Evolutionary conservation across 2,329 filamentous ascomycete species (phyloP).

Genomic region (Neofusicoccum sp.): DNA sequence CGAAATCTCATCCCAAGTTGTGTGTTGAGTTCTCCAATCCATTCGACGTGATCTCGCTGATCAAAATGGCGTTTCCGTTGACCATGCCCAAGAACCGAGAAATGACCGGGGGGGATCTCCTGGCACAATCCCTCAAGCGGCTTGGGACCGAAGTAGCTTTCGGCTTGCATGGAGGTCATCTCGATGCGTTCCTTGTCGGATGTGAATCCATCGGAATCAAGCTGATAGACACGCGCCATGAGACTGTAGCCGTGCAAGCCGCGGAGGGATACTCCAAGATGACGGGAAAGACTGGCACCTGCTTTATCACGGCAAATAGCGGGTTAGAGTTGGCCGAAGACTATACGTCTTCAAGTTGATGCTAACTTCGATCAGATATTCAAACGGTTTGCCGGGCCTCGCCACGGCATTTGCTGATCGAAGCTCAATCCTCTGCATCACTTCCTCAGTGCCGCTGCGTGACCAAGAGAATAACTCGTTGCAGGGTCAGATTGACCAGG

Average conservation of each 20-base stretch:
- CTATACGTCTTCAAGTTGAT: not conserved
- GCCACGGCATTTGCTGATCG: constrained; percentile 51
- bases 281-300: constrained; percentile 47
- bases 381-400: constrained; percentile 49
- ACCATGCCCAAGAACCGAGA: constrained; percentile 40
- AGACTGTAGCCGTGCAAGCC: constrained; percentile 52
- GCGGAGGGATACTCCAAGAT: constrained; percentile 51
- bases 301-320: constrained; percentile 53
- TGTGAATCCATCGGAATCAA: constrained; percentile 44
- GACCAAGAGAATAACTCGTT: constrained; percentile 52
- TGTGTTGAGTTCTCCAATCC: too few species aligned
- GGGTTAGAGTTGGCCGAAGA: constrained; percentile 36
- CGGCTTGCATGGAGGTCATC: constrained; percentile 52
- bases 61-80: constrained; percentile 11
- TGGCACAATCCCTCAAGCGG: constrained; percentile 48
- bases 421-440: constrained; percentile 50
- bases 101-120: constrained; percentile 49
- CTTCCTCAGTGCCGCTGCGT: constrained; percentile 47
- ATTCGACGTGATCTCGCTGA: too few species aligned
- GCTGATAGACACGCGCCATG: constrained; percentile 51
- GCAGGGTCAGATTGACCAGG: constrained; percentile 52
- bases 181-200: constrained; percentile 53
- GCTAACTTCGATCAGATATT: constrained; percentile 38
- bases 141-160: constrained; percentile 50
- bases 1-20: too few species aligned